Evolutionary conservation across 768 basidiomycete genomes (phyloP), one percentile per base, ranked within the genome.

Genomic region (Kwoniella sp.): DNA sequence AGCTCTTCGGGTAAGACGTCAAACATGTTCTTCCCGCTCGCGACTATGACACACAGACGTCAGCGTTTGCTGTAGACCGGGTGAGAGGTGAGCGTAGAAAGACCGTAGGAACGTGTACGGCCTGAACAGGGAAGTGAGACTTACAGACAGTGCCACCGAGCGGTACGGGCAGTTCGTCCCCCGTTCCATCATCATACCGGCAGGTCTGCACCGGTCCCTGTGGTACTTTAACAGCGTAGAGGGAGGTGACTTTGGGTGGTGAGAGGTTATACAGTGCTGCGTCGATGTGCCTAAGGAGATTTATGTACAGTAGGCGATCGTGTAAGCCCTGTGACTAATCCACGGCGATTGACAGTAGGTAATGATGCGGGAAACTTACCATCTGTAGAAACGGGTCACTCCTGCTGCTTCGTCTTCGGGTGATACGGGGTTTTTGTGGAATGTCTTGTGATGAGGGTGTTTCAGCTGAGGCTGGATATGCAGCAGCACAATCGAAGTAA

Each of bases 101-200:
- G 7, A 13, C 33, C 33, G 33, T 33, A 33, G 25, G 21, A n/a
- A n/a, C n/a, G n/a, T n/a, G n/a, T n/a, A n/a, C n/a, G n/a, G n/a
- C n/a, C n/a, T 52, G 15, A 24, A 27, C 22, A 29, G n/a, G 48
- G 27, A 10, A 26, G 19, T 25, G 30, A 10, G 36, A 87, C 59
- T 87, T 85, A 78, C 91, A 93, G 7, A 89, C 90, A 0, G 92
- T 95, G 0, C 90, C 91, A 1, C 91, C 92, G 6, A 93, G 83
- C 5, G 92, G 90, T 0, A 93, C 92, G 6, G 83, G 73, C 2
- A 93, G 82, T 79, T 88, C 89, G 66, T 93, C 91, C 1, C 89
- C 89, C 1, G 91, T 89, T 1, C 90, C 91, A 77, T 94, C 92
- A 72, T 92, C 91, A 73, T 92, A 91, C 64, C 88, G 81, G 65